Base-by-base conservation (phyloP, 768 basidiomycete genomes). In the Cystobasidium tubakii region DNA sequence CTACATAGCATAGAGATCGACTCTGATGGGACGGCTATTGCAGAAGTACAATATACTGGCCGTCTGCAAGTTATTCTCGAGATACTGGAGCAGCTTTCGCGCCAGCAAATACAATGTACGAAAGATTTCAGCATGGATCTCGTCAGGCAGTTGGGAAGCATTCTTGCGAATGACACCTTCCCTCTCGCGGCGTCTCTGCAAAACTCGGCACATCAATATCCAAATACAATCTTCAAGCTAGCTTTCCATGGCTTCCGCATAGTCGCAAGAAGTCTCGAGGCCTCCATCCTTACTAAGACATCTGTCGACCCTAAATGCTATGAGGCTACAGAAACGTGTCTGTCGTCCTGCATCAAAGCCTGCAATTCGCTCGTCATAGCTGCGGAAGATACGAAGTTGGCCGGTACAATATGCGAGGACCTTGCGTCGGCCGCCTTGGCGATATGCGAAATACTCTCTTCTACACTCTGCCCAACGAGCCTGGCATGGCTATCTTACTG, bases 401-500 rank as follows among this genome's bases (percentile, higher is more conserved):
- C 6, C 57, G 27, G 13, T 4, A 80, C 21, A 7, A 42, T 65
- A 7, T 83, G 7, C 13, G 33, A 85, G 23, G 91, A 95, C 75
- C 86, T 93, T 85, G 88, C 91, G 75, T 83, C 91, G 13, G 13
- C 27, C 13, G 13, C 57, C 13, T 12, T 25, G 13, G 57, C 90
- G 86, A 39, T 65, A 6, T 7, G 85, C 86, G 10, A 83, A 84
- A 1, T 88, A 90, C 70, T 83, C 91, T 73, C 87, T 85, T 43
- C 83, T 85, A 0, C 88, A 91, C 0, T 87, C 89, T 0, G 82
- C 86, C 0, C 79, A 60, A 4, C 57, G 33, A 29, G 29, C 29
- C 13, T 23, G 29, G 1, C 86, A 25, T 97, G 94, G 94, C 83
- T 97, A 50, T 84, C 88, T 21, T 84, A 86, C 53, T 89, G 90